Evolutionary conservation across 1,139 yeast genomes (phyloP), one percentile per base, ranked within the genome.

Genomic region (Eremothecium cymbalariae): DNA sequence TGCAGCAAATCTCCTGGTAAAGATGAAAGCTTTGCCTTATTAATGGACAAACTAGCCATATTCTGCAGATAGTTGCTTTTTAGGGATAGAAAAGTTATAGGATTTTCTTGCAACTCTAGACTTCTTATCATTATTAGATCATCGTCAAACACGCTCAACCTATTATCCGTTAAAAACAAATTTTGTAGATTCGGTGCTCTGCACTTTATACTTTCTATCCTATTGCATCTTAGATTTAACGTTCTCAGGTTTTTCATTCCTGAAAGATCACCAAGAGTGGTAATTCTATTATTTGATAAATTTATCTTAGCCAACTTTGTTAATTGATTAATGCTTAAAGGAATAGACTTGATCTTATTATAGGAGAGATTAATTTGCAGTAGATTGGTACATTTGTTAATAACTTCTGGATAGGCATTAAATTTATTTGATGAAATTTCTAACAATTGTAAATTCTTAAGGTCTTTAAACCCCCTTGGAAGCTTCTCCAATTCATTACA

Each of bases 391-490:
- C 90, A 65, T 16, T 70, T 67, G 50, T 77, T 76, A n/a, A 86
- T 60, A 5, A 80, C 72, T 34, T 73, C 77, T 0, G 95, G 95
- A 44, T 83, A 78, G 6, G 55, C 57, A 26, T 69, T 68, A 48
- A 90, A 73, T 42, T 77, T 74, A 55, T 93, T 93, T 1, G 95
- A 84, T 2, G 95, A 79, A 41, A 88, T 62, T 52, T 86, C 84
- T 42, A 88, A 62, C 7, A 69, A 58, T 36, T 71, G 70, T 46
- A 90, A 65, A 41, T 70, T 68, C 21, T 64, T 63, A 31, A 85
- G 61, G 23, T 68, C 64, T 0, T 74, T 67, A 48, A 86, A 71
- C 1, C 75, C 64, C 25, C 65, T 65, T 0, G 97, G 96, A 30
- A 90, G 63, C 12, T 59, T 55, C 1, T 71, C 65, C 38, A 90